Percentiles rank a stretch among this genome's conserved stretches.
Evolutionary conservation across 2,329 filamentous ascomycete species (phyloP).

Genomic region (Apiospora kogelbergensis): DNA sequence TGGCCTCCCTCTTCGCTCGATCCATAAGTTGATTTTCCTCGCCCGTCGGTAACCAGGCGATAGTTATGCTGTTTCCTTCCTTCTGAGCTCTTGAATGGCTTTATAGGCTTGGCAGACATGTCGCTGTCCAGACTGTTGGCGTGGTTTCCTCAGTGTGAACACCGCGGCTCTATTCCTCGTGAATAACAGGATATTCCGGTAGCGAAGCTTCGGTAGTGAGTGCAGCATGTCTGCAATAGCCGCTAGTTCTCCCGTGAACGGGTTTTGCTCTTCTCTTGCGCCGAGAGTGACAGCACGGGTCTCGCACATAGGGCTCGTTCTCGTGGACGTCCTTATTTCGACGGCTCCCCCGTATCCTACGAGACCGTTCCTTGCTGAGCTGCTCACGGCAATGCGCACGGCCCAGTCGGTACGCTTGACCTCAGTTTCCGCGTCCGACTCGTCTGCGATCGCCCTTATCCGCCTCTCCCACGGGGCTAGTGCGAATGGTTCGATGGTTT

Average conservation of each 20-base stretch:
- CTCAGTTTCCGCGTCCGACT: too few species aligned
- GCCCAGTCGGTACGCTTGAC: neutral
- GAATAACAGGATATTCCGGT: neutral
- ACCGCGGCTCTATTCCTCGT: slow-evolving; percentile 11
- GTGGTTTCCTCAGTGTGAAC: neutral
- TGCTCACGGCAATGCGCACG: neutral
- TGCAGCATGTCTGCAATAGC: neutral
- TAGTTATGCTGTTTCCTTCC: slow-evolving; percentile 9
- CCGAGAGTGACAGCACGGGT: too few species aligned
- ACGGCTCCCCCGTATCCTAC: slow-evolving; percentile 7
- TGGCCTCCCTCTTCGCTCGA: slow-evolving; percentile 5
- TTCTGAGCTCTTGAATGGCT: neutral
- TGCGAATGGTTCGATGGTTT: slow-evolving; percentile 13
- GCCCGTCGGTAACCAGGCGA: slow-evolving; percentile 8
- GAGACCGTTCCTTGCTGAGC: slow-evolving; percentile 7
- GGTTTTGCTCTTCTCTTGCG: slow-evolving; percentile 10
- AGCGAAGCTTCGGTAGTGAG: neutral
- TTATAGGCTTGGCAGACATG: slow-evolving; percentile 5
- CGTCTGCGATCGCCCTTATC: neutral
- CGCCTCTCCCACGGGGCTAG: slow-evolving; percentile 2
- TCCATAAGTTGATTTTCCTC: slow-evolving; percentile 7
- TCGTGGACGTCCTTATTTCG: neutral
- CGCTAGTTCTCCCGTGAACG: slow-evolving; percentile 10
- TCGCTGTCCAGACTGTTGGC: slow-evolving; percentile 8
- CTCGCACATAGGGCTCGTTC: neutral